Evolutionary conservation across 2,329 filamentous ascomycete genomes (phyloP), one percentile per base, ranked within the genome.

Genomic region (Fusarium sp.): DNA sequence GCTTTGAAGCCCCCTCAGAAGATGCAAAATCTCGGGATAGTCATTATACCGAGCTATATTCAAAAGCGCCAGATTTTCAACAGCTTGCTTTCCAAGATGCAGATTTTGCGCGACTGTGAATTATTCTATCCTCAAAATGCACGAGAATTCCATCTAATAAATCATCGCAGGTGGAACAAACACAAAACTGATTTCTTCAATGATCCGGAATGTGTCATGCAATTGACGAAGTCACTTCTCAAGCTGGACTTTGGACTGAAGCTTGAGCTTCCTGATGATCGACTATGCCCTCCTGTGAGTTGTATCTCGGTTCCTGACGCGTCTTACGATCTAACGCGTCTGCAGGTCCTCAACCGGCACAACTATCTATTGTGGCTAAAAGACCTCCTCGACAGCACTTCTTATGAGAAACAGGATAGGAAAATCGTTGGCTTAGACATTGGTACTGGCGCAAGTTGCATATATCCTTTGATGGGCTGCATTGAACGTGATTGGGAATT

Each of bases 351-450:
- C 1, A 89, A 89, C 68, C 90, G 94, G 55, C 91, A 97, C 80
- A 96, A 95, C 78, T 99, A 99, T 80, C 89, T 98, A 25, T 84
- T 95, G 14, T 98, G 95, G 94, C 84, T 98, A 3, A 94, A 97
- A 77, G 86, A 88, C 7, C 87, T 99, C 0, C 79, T 98, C 11
- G 94, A 97, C 77, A 91, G 90, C 2, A 92, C 91, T 0, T 84
- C 83, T 1, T 91, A 89, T 73, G 82, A 86, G 5, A 77, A 80
- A 6, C 78, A 80, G 5, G 78, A 78, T 2, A 83, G 88, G n/a
- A 82, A 86, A 45, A 84, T 94, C 5, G 79, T 87, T 1, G 95
- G 95, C 0, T 82, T 97, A 5, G 95, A 97, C 74, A 92, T 98
- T 69, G 96, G 96, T 44, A 97, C 94, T 2, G 96, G 96, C 4